Evolutionary conservation across 306 rosid species (phyloP), one percentile per base, ranked within the genome.

Genomic region (Chamaecrista fasciculata): DNA sequence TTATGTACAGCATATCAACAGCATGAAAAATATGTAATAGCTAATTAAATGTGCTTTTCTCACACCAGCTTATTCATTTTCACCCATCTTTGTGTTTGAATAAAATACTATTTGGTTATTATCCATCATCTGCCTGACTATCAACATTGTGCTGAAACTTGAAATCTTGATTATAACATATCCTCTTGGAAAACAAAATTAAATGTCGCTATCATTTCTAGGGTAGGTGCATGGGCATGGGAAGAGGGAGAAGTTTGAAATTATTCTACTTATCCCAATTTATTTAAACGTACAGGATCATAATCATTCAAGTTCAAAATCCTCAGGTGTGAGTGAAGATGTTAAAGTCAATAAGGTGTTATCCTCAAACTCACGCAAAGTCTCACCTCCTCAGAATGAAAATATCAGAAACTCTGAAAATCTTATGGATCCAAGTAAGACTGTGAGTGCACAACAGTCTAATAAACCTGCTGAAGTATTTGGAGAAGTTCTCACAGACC

Each of bases 271-370:
- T 39, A 34, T 43, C 36, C 69, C 71, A 53, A 59, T 59, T 19
- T 26, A 28, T 68, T 71, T 61, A 58, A 19, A 55, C 73, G 76
- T 79, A 76, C 90, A 93, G 98, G 91, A 84, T 36, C 78, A 48
- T 60, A 82, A 70, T 64, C 84, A 57, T 67, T 73, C 82, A 31
- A 52, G 79, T 62, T 53, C 82, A 63, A 78, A 72, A 72, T 78
- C 86, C 36, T 79, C 81, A 66, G 76, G 72, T 29, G 72, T 8
- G 69, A 80, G 63, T 37, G 72, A 72, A 68, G 75, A 87, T 62
- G 53, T 16, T 66, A 70, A 74, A 78, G 74, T 46, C 56, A 65
- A 70, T 57, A 70, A 26, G 48, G 73, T 47, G 29, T 19, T 73
- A 56, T 70, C 83, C 73, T 71, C 85, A 46, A 80, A 43, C 46